Evolutionary conservation across 2,329 filamentous ascomycete genomes (phyloP), one percentile per base, ranked within the genome.

Genomic region (Penicillium hordei): DNA sequence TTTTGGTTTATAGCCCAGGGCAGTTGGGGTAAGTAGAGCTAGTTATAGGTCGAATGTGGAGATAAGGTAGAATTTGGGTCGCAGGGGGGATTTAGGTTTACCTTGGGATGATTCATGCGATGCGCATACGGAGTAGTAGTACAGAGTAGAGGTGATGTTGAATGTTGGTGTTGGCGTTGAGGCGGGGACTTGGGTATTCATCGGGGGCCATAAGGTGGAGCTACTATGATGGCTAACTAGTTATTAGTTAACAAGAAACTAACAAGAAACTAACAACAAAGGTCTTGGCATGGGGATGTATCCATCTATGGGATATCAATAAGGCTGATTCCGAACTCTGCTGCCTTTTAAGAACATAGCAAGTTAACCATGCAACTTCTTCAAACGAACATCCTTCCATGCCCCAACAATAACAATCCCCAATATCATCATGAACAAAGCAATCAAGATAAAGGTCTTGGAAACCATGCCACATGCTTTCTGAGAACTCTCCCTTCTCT

Each of bases 381-480:
- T 55, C 38, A 31, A 38, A 13, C 23, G 29, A 21, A 57, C 43
- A 3, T 53, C 43, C 33, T 46, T 53, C 55, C 48, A 57, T 5
- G 49, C 55, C 34, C 36, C 29, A 17, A 58, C 31, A 7, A 31
- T 19, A 12, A 60, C 59, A n/a, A 63, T 46, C n/a, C 57, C 61
- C 43, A 62, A 52, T 29, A 62, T 31, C 58, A 56, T 56, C 38
- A 63, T 8, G 21, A 62, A 62, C n/a, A 62, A 8, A 3, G 25
- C 25, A 1, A 62, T 56, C 6, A 62, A 9, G 6, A 60, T 43
- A n/a, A 65, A 62, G 0, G 61, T 64, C 42, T 4, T 21, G 5
- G 62, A 51, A n/a, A 65, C 61, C 12, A 53, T 55, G 10, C 12
- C 25, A 33, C 63, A 65, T 3, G 33, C 31, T 6, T 31, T 40